phyloP scores from a whole-genome alignment of 1,284 basidiomycete genomes.

The Lentinula novae-zelandiae region DNA sequence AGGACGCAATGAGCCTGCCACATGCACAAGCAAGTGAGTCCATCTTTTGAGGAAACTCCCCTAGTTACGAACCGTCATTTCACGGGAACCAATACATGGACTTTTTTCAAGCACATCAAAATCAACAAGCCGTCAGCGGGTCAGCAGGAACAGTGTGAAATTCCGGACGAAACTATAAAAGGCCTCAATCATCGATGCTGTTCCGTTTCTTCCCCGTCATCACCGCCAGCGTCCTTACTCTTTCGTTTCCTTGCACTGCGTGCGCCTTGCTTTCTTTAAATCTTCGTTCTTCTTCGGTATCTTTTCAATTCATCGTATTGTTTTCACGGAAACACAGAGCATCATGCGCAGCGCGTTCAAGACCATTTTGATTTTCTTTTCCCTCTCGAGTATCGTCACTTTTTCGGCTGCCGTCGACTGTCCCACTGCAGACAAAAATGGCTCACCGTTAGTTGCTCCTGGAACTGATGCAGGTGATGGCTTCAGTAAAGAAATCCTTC shows the following conservation, averaged over 20 bases:
- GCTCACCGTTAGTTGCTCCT: neutral
- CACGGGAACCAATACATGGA: too few species aligned
- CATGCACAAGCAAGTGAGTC: too few species aligned
- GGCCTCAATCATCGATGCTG: neutral
- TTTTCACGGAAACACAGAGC: neutral
- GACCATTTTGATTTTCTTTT: neutral
- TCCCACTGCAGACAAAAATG: neutral
- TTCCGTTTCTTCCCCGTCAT: neutral
- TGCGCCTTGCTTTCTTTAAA: neutral
- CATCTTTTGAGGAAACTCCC: too few species aligned
- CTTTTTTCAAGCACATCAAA: too few species aligned
- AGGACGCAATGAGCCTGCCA: too few species aligned
- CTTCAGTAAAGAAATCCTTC: neutral
- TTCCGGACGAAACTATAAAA: neutral
- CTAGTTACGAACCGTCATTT: too few species aligned
- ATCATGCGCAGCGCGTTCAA: neutral
- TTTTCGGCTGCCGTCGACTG: neutral
- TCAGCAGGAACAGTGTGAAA: neutral
- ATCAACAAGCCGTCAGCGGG: neutral
- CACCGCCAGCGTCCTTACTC: neutral
- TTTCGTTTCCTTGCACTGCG: neutral
- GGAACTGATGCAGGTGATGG: neutral
- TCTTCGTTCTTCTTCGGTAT: neutral
- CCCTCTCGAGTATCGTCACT: neutral
- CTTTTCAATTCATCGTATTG: neutral